A percentile compares a stretch with the other conserved stretches of the same genome.
These are phyloP conservation scores for Herpotrichia juniperi DNA, from an alignment of 2,329 filamentous ascomycete species.

Conservation along the genomic window DNA sequence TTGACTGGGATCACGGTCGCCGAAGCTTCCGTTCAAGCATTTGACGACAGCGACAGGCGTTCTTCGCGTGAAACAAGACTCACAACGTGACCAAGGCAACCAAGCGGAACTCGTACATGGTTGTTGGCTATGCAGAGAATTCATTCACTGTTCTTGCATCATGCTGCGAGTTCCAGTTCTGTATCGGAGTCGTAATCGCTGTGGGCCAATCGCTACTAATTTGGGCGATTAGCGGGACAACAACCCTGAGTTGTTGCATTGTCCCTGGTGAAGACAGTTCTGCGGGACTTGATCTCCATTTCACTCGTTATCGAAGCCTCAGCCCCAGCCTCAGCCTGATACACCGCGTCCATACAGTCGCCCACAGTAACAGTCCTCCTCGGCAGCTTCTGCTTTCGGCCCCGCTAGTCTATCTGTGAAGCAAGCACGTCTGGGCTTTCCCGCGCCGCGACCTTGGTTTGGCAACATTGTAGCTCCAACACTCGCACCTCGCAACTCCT, in stretches of 20 bases:
- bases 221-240: neutral
- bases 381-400: neutral
- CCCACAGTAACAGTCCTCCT: neutral
- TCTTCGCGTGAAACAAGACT: neutral
- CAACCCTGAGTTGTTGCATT: neutral
- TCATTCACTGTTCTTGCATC: no score
- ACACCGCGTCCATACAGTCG: neutral
- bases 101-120: no score
- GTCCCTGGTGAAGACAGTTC: slow-evolving; percentile 2
- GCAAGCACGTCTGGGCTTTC: slow-evolving; percentile 6
- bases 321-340: neutral
- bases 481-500: neutral
- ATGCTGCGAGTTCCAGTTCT: no score
- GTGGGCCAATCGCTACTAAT: neutral
- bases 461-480: neutral
- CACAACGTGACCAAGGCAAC: neutral
- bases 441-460: slow-evolving; percentile 1
- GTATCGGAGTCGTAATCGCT: neutral
- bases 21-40: neutral
- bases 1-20: no score
- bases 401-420: neutral
- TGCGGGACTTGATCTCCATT: slow-evolving; percentile 8
- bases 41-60: neutral
- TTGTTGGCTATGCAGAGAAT: no score
- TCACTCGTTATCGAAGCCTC: slow-evolving; percentile 3